phyloP scores from a whole-genome alignment of 2,329 filamentous ascomycete genomes.

The Aurifilum marmelostoma region DNA sequence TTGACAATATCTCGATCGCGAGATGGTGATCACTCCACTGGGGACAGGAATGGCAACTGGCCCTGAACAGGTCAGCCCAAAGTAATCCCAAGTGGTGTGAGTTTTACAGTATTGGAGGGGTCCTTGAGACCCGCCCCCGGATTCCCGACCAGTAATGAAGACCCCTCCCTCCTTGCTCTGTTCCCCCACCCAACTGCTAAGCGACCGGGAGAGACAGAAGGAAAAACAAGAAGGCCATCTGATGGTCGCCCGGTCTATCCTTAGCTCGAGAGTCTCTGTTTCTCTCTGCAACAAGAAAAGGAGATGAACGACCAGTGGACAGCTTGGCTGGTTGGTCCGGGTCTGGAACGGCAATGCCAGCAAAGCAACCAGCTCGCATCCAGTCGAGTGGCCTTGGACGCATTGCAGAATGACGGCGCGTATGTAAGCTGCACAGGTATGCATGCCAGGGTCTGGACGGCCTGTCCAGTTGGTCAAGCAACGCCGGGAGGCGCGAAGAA shows the following conservation, averaged over 20 bases:
- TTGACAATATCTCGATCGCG: not conserved
- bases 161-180: not conserved
- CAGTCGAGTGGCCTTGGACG: not conserved
- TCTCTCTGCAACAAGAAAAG: no score
- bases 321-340: not conserved
- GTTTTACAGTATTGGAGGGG: not conserved
- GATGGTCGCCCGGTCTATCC: no score
- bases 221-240: not conserved
- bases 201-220: not conserved
- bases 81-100: constrained; percentile 20
- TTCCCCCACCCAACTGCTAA: not conserved
- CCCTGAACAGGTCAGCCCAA: constrained; percentile 19
- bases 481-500: not conserved
- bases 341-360: not conserved
- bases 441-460: not conserved
- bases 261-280: no score
- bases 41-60: not conserved
- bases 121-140: constrained; percentile 15
- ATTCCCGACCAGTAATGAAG: not conserved
- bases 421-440: not conserved
- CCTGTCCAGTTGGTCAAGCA: not conserved
- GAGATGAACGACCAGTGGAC: not conserved
- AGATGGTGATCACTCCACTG: constrained; percentile 3
- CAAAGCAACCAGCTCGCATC: not conserved
- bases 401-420: not conserved